Evolutionary conservation across 306 rosid genomes (phyloP), one percentile per base, ranked within the genome.

Genomic region (Luffa aegyptiaca): DNA sequence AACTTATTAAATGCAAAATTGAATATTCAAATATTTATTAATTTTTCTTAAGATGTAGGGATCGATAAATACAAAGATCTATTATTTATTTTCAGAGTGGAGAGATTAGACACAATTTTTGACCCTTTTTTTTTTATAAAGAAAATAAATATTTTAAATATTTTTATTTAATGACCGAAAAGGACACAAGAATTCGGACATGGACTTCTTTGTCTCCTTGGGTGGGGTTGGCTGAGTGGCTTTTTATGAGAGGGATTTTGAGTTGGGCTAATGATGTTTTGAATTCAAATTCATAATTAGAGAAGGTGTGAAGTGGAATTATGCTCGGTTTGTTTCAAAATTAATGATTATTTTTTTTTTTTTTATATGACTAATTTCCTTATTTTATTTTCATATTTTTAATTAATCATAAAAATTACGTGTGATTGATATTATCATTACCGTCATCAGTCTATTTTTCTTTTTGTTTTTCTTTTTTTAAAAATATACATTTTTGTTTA

Each of bases 181-280:
- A 75, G 63, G 78, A 52, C 41, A 74, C 48, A 35, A 35, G 63
- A 75, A 75, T 55, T 53, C 41, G 31, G 5, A 49, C 33, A 75
- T 52, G 11, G 78, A 75, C 63, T 33, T 52, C 55, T 37, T 26
- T 26, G 35, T 35, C 74, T 35, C 53, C 49, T 41, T 84, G 1
- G 58, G 82, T 83, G 77, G 84, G 49, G 52, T 76, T 79, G 72
- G 8, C 76, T 55, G 31, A 57, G 53, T 62, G 53, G 16, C 53
- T 63, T 55, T 77, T 70, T 31, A 61, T 16, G 39, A 17, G 45
- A 61, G 75, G 72, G 68, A 49, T 80, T 80, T 73, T 62, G 61
- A 82, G 81, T 69, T 77, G 78, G 78, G 7, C 83, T 48, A 84
- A 86, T 86, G 55, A 86, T 86, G 82, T 63, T 58, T 78, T 33